Evolutionary conservation across 2,329 filamentous ascomycete species (phyloP).

Genomic region (Fonsecaea erecta): DNA sequence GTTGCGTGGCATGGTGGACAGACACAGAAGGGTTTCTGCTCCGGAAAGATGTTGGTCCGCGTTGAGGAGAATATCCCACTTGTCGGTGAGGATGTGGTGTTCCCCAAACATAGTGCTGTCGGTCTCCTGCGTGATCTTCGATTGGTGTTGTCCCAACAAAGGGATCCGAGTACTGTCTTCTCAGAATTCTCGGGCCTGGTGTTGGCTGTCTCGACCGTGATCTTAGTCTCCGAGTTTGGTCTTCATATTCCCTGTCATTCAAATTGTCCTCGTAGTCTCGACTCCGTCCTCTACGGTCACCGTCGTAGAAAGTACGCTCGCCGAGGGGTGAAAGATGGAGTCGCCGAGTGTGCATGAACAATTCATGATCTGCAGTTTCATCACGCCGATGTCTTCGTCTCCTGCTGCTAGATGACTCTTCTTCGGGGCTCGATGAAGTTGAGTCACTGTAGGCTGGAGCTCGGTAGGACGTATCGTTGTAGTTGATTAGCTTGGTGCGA

Average conservation of each 20-base stretch:
- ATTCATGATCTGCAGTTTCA: background rate
- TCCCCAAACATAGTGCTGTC: constrained; percentile 7
- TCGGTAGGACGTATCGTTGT: background rate
- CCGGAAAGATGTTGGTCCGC: constrained; percentile 7
- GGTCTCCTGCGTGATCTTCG: constrained; percentile 6
- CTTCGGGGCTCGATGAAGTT: constrained; percentile 6
- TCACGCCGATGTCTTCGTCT: constrained; percentile 8
- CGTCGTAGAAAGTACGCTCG: constrained; percentile 13
- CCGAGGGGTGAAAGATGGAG: constrained; percentile 20
- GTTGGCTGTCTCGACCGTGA: constrained; percentile 10
- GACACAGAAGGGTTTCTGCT: background rate
- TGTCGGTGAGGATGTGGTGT: background rate
- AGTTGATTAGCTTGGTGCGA: background rate
- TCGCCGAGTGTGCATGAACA: constrained; percentile 12
- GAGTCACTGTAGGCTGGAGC: constrained; percentile 17
- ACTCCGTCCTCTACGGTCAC: background rate
- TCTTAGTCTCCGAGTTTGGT: background rate
- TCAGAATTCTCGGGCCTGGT: constrained; percentile 9
- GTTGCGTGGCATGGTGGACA: background rate
- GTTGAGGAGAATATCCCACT: constrained; percentile 24
- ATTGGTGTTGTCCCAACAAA: constrained; percentile 4
- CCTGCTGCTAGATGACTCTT: constrained; percentile 1
- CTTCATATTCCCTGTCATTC: constrained; percentile 16
- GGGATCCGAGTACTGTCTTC: constrained; percentile 19
- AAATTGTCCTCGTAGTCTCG: background rate